Conservation (phyloP, 257 asterid genomes). For the Thymus quinquecostatus region DNA sequence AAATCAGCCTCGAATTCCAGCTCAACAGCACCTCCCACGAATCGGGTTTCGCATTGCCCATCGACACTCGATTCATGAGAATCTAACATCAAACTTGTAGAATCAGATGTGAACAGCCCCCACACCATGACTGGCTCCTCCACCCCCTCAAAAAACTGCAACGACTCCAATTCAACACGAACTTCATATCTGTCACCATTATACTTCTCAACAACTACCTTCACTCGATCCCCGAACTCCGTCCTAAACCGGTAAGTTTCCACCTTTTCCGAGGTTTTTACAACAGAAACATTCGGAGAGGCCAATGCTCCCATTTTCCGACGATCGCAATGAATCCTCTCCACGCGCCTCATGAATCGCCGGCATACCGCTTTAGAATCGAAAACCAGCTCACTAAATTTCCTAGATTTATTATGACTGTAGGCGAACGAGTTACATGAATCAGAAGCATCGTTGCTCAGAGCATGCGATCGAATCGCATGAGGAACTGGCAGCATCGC, state of each 20-base stretch:
- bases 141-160: constrained; percentile 38
- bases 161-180: constrained; percentile 52
- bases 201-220: constrained; percentile 57
- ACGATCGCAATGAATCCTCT: constrained; percentile 36
- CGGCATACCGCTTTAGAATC: constrained; percentile 27
- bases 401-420: constrained; percentile 29
- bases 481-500: constrained; percentile 50
- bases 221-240: constrained; percentile 67
- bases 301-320: constrained; percentile 50
- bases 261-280: constrained; percentile 44
- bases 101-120: constrained; percentile 72
- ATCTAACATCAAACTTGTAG: constrained; percentile 54
- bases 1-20: constrained; percentile 65
- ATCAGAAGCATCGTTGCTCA: constrained; percentile 42
- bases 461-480: constrained; percentile 47
- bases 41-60: constrained; percentile 55
- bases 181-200: constrained; percentile 46
- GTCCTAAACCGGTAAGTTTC: constrained; percentile 67
- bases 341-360: constrained; percentile 20
- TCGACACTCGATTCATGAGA: constrained; percentile 38
- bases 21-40: constrained; percentile 56
- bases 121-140: constrained; percentile 59
- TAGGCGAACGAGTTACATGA: constrained; percentile 41
- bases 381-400: constrained; percentile 33
- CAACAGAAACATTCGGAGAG: constrained; percentile 41